phyloP scores from a whole-genome alignment of 441 rosid species.

The Gossypium laxum region DNA sequence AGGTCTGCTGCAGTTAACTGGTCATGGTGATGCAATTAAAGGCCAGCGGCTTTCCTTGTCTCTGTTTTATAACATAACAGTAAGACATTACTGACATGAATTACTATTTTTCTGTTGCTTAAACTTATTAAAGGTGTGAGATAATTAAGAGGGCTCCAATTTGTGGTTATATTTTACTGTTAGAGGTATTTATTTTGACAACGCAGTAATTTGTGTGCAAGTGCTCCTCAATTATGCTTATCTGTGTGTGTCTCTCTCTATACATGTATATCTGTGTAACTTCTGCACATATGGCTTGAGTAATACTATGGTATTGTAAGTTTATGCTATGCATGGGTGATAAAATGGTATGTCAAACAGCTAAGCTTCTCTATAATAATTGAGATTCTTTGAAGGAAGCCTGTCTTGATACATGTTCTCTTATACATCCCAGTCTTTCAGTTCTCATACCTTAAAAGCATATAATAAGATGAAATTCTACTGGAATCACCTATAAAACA shows the following conservation, averaged over 20 bases:
- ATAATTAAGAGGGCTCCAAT: not conserved
- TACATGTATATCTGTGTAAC: not conserved
- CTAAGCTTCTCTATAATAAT: not conserved
- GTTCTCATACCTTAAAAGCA: not conserved
- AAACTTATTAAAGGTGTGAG: not conserved
- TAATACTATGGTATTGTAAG: not conserved
- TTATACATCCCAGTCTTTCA: not conserved
- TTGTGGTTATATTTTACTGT: not conserved
- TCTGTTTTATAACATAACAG: conserved; percentile 87
- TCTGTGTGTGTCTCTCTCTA: not conserved
- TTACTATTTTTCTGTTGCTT: not conserved
- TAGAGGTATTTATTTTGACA: not conserved
- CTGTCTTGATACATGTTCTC: not conserved
- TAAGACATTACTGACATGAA: conserved; percentile 32
- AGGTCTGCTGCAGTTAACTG: conserved; percentile 72
- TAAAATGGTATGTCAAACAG: not conserved
- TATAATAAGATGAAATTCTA: not conserved
- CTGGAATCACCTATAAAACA: not conserved
- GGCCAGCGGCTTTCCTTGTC: conserved; percentile 92
- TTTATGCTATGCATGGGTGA: not conserved
- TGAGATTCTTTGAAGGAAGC: not conserved
- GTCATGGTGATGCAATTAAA: conserved; percentile 82
- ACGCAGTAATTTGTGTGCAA: not conserved
- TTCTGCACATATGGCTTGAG: not conserved
- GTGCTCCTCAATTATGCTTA: not conserved